Evolutionary conservation across 139 green algal species (phyloP).

Genomic region (Chlorella sp.): DNA sequence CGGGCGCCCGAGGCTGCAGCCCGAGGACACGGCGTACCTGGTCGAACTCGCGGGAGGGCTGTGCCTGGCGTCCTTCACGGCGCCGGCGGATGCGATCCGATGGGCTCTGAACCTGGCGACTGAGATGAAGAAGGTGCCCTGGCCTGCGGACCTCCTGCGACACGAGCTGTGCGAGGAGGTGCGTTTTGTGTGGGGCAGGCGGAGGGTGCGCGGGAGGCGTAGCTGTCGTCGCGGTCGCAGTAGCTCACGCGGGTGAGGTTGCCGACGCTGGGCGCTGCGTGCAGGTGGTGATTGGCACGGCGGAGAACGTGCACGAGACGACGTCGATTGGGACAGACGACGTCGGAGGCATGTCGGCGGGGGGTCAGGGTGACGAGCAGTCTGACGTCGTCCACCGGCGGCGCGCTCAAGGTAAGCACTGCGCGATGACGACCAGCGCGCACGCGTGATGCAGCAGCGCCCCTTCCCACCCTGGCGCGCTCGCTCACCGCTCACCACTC

Average conservation of each 20-base stretch:
- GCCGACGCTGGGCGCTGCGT: background rate
- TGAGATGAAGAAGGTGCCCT: background rate
- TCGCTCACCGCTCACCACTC: background rate
- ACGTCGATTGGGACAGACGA: too few species aligned
- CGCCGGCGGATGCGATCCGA: background rate
- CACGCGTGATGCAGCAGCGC: background rate
- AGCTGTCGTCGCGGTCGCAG: background rate
- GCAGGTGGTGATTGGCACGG: background rate
- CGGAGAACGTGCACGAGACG: too few species aligned
- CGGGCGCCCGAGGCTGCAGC: too few species aligned
- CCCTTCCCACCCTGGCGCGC: too few species aligned
- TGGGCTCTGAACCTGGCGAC: background rate
- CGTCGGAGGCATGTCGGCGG: too few species aligned
- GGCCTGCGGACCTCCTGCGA: slow-evolving; percentile 1
- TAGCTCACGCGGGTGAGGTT: background rate
- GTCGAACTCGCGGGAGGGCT: background rate
- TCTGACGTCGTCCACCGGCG: too few species aligned
- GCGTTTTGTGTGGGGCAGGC: background rate
- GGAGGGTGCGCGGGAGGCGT: background rate
- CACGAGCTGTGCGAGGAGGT: slow-evolving; percentile 24
- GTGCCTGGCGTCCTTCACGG: background rate
- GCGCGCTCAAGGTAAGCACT: too few species aligned
- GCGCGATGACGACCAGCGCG: too few species aligned
- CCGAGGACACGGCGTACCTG: background rate
- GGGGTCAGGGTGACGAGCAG: too few species aligned